Base-by-base conservation (phyloP, 345 rosid species). In the Carallia brachiata region DNA sequence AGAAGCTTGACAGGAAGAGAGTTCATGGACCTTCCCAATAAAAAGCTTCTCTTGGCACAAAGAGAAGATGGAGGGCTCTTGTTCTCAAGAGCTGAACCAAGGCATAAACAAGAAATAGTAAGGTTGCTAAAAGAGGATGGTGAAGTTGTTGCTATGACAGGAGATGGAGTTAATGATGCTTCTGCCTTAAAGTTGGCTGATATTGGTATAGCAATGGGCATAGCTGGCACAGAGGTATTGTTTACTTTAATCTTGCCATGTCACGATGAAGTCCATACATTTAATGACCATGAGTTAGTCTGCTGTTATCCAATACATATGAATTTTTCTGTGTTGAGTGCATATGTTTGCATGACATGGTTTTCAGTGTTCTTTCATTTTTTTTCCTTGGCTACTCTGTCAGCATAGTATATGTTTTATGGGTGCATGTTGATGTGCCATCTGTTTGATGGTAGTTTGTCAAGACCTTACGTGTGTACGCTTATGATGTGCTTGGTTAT, bases 111-210 rank as follows among this genome's bases (percentile, higher is more conserved):
- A 79, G 99, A 95, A 76, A 95, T 95, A 75, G 99, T 95, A 44
- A 89, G 97, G 82, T 69, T 92, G 83, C 99, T 95, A 61, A 90
- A 95, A 83, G 97, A 85, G 78, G 97, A 90, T 63, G 97, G 96
- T n/a, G 99, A 95, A 81, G 99, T 95, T 23, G 99, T 95, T 69
- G 97, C 99, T 36, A 95, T 95, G 99, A 95, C 99, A 27, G 97
- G 97, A 67, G 99, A 95, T 79, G 99, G 97, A 77, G 97, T 91
- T 66, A 95, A 95, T 69, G 99, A 95, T 81, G 97, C 97, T 27
- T 97, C 99, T 70, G 99, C 99, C 59, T 79, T 95, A 63, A 95
- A 95, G 81, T 79, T 95, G 82, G 99, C 99, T 68, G 98, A 95
- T 70, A 95, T 95, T 65, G 99, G 99, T n/a, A 63, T 95, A 52